These are phyloP conservation scores for Phialophora tarda DNA, from an alignment of 2,329 filamentous ascomycete species.

Conservation along the genomic window DNA sequence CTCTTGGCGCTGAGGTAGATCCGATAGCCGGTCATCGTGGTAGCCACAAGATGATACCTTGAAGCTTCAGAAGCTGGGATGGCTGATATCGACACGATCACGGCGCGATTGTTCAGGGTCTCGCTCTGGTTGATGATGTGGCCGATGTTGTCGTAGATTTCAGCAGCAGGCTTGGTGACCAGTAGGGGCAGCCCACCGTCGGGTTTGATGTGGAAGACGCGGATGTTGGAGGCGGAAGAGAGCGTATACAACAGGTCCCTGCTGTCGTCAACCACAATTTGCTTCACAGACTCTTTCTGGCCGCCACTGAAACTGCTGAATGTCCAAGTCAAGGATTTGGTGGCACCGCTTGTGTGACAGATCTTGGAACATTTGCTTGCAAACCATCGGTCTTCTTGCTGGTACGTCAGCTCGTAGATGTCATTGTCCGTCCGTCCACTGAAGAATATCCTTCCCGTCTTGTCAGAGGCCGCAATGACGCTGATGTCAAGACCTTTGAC, in stretches of 20 bases:
- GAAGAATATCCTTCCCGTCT: conserved; percentile 91
- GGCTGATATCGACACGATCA: conserved; percentile 82
- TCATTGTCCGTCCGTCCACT: conserved; percentile 80
- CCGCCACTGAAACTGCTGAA: conserved; percentile 30
- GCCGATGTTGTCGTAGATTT: conserved; percentile 72
- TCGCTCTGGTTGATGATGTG: conserved; percentile 80
- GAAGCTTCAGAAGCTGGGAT: conserved; percentile 74
- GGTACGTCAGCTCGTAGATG: conserved; percentile 92
- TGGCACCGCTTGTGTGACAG: conserved; percentile 76
- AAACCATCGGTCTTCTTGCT: conserved; percentile 98
- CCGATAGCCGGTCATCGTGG: conserved; percentile 87
- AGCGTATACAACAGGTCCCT: conserved; percentile 89
- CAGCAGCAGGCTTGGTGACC: conserved; percentile 60
- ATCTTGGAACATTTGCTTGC: conserved; percentile 83
- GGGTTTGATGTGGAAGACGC: conserved; percentile 84
- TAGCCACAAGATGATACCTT: conserved; percentile 69
- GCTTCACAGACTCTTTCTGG: conserved; percentile 62
- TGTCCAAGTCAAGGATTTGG: conserved; percentile 65
- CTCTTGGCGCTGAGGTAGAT: conserved; percentile 91
- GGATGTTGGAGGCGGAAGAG: conserved; percentile 84
- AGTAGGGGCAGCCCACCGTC: conserved; percentile 59
- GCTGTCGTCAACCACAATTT: conserved; percentile 87
- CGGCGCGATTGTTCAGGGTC: conserved; percentile 71
- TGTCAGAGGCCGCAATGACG: conserved; percentile 75
- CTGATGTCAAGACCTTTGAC: conserved; percentile 77